These are phyloP conservation scores for Peronospora destructor DNA, from an alignment of 352 stramenopile genomes.

Conservation along the genomic window DNA sequence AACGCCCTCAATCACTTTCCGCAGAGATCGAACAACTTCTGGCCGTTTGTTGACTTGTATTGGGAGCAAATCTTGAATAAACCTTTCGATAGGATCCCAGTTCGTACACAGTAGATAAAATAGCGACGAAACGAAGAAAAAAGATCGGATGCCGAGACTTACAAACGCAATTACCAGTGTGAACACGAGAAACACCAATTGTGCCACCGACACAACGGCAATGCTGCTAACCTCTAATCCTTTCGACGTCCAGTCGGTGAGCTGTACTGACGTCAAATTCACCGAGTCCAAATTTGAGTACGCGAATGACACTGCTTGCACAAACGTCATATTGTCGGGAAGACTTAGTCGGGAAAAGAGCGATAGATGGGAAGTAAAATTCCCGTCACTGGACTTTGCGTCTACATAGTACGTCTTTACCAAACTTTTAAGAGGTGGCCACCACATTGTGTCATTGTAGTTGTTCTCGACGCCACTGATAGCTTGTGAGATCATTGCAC, in stretches of 20 bases:
- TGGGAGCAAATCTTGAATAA: conserved; percentile 70
- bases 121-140: conserved; percentile 85
- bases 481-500: conserved; percentile 72
- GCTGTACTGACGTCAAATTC: conserved; percentile 77
- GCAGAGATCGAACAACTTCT: conserved; percentile 58
- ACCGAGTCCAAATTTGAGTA: conserved; percentile 83
- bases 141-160: conserved; percentile 73
- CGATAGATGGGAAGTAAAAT: conserved; percentile 37
- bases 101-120: conserved; percentile 85
- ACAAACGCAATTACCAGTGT: conserved; percentile 82
- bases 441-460: conserved; percentile 88
- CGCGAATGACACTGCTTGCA: conserved; percentile 62
- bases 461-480: conserved; percentile 76
- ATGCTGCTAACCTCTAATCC: conserved; percentile 79
- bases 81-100: conserved; percentile 82
- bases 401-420: conserved; percentile 83
- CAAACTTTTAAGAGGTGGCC: conserved; percentile 72
- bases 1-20: conserved; percentile 79
- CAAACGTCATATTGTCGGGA: conserved; percentile 77
- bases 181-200: conserved; percentile 69
- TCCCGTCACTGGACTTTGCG: conserved; percentile 49
- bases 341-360: conserved; percentile 51
- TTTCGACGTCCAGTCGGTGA: conserved; percentile 83
- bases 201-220: conserved; percentile 72
- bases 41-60: conserved; percentile 69